Evolutionary conservation across 1,284 basidiomycete genomes (phyloP).

Genomic region (Ustanciosporium gigantosporum): DNA sequence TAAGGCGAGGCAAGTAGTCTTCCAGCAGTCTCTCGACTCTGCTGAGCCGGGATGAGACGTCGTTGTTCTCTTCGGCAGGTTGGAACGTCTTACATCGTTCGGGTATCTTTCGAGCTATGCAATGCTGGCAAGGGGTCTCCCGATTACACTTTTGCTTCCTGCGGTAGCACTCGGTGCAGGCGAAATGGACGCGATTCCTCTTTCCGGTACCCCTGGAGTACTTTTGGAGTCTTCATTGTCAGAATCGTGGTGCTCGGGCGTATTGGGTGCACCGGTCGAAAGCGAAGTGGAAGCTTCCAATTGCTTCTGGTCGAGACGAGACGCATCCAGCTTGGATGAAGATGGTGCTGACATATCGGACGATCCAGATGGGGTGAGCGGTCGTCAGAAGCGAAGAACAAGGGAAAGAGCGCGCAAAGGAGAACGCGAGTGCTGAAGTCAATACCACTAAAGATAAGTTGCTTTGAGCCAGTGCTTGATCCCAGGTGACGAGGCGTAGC

Average conservation of each 20-base stretch:
- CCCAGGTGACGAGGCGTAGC: too few species aligned
- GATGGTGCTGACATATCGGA: too few species aligned
- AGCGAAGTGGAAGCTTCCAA: too few species aligned
- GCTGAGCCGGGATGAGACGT: constrained; percentile 39
- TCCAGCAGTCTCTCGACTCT: constrained; percentile 45
- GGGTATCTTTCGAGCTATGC: constrained; percentile 55
- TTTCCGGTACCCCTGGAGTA: constrained; percentile 22
- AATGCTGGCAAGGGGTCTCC: constrained; percentile 57
- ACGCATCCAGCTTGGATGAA: too few species aligned
- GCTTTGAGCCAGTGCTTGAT: too few species aligned
- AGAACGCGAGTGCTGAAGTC: too few species aligned
- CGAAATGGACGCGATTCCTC: constrained; percentile 52
- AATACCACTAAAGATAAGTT: too few species aligned
- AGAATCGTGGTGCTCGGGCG: constrained; percentile 17
- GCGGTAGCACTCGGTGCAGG: constrained; percentile 58
- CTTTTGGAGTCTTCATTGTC: constrained; percentile 18
- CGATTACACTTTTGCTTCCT: constrained; percentile 58
- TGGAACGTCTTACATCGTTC: constrained; percentile 56
- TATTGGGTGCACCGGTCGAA: constrained; percentile 22
- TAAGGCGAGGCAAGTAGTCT: constrained; percentile 36
- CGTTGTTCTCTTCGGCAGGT: constrained; percentile 47
- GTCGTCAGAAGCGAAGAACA: too few species aligned
- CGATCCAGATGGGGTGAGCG: too few species aligned
- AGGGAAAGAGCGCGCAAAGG: too few species aligned
- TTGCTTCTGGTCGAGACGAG: too few species aligned